Percentiles rank a stretch among this genome's conserved stretches.
Evolutionary conservation across 2,329 filamentous ascomycete genomes (phyloP).

Genomic region (Chaetomiaceae sp.): DNA sequence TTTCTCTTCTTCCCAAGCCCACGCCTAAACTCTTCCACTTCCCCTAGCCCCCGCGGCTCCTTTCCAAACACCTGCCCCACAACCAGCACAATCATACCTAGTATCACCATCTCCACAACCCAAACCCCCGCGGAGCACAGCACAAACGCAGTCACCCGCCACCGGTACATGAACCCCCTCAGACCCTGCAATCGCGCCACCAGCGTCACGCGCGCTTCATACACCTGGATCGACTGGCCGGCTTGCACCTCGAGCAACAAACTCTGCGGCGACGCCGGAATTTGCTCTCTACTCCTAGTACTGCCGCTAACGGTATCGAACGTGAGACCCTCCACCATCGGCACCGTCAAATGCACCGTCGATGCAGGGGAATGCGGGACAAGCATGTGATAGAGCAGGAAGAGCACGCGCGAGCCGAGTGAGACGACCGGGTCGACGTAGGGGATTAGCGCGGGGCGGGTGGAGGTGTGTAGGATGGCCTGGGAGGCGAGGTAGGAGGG

Average conservation of each 20-base stretch:
- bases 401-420: constrained; percentile 53
- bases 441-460: constrained; percentile 72
- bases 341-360: constrained; percentile 58
- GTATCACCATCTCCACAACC: constrained; percentile 65
- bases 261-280: constrained; percentile 40
- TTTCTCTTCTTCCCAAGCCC: neutral
- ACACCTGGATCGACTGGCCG: constrained; percentile 68
- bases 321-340: constrained; percentile 67
- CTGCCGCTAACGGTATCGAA: constrained; percentile 42
- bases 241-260: constrained; percentile 64
- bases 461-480: constrained; percentile 48
- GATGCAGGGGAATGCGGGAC: constrained; percentile 55
- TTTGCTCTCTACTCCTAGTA: constrained; percentile 1
- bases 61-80: constrained; percentile 38
- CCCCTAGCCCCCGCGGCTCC: neutral
- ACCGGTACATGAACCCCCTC: constrained; percentile 81
- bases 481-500: constrained; percentile 13
- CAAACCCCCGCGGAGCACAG: constrained; percentile 71
- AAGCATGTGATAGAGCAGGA: constrained; percentile 66
- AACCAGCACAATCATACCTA: constrained; percentile 60
- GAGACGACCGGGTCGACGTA: constrained; percentile 71
- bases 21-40: constrained; percentile 28
- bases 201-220: constrained; percentile 63
- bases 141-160: constrained; percentile 65
- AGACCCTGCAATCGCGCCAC: constrained; percentile 72